Base-by-base conservation (phyloP, 106 monocot species). In the Acorus calamus region DNA sequence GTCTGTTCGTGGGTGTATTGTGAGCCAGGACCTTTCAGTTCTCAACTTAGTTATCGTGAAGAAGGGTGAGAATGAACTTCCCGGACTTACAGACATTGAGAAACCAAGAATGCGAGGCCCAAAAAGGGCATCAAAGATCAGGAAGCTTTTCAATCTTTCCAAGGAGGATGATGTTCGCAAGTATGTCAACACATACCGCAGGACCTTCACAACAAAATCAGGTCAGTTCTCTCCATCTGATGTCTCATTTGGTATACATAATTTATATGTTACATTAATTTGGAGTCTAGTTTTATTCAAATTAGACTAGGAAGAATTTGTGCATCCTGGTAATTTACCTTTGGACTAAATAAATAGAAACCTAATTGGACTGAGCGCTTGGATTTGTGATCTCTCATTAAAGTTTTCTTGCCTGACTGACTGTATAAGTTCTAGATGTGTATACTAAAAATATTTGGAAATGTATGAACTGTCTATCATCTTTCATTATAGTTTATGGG, bases 1-100 rank as follows among this genome's bases (percentile, higher is more conserved):
- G 56, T 86, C 86, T 11, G 86, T 86, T 51, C 82, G 86, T 61
- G 86, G 86, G 7, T 86, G 86, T 68, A 86, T 86, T 64, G 86
- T 86, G 11, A 82, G 82, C 47, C 86, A 44, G 3, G 86, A 86
- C 56, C 79, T 86, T 0, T 86, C 75, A 8, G 73, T 73, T 7
- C 9, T 73, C 0, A 73, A 73, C 45, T 28, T 73, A 13, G 66
- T 73, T 6, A 73, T 73, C 46, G 73, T 73, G 57, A 73, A 73
- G 63, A 73, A 73, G 52, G 73, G 73, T 13, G 73, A 73, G 4
- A 73, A 73, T 50, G 73, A 73, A 12, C 73, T 73, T 57, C 73
- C 73, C 13, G 73, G 73, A 0, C 12, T 73, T 50, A 73, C 73
- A 0, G 73, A 73, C 66, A 73, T 46, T 51, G 73, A 73, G 65